Evolutionary conservation across 257 asterid genomes (phyloP).

Genomic region (Jaltomata sinuosa): DNA sequence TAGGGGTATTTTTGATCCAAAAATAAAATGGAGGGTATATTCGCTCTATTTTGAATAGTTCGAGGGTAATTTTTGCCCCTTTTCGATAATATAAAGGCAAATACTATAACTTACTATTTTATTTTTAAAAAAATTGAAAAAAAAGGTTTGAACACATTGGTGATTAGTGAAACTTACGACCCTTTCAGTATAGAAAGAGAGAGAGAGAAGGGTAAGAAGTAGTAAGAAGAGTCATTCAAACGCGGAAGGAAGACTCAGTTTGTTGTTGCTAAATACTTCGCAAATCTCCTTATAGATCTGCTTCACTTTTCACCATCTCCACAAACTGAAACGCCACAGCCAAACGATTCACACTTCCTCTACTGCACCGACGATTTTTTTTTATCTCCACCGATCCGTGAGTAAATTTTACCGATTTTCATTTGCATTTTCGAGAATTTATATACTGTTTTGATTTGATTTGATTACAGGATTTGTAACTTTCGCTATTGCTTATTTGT

Average conservation of each 20-base stretch:
- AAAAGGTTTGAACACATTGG: background rate
- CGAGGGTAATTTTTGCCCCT: too few species aligned
- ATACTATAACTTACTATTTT: too few species aligned
- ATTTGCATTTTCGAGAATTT: background rate
- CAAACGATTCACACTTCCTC: background rate
- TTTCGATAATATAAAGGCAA: too few species aligned
- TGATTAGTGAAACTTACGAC: background rate
- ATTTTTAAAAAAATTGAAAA: background rate
- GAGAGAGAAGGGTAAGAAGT: background rate
- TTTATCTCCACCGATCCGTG: background rate
- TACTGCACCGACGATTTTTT: background rate
- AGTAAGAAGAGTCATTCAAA: background rate
- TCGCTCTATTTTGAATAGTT: too few species aligned
- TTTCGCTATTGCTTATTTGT: background rate
- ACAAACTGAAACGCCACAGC: background rate
- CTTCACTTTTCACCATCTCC: background rate
- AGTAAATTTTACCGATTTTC: background rate
- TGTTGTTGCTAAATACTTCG: background rate
- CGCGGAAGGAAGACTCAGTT: background rate
- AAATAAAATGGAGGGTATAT: too few species aligned
- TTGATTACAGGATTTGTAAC: background rate
- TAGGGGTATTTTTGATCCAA: too few species aligned
- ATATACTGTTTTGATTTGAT: background rate
- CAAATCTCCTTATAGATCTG: background rate
- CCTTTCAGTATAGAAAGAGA: background rate